Base-by-base conservation (phyloP, 2,329 filamentous ascomycete species). In the Zymoseptoria ardabiliae region DNA sequence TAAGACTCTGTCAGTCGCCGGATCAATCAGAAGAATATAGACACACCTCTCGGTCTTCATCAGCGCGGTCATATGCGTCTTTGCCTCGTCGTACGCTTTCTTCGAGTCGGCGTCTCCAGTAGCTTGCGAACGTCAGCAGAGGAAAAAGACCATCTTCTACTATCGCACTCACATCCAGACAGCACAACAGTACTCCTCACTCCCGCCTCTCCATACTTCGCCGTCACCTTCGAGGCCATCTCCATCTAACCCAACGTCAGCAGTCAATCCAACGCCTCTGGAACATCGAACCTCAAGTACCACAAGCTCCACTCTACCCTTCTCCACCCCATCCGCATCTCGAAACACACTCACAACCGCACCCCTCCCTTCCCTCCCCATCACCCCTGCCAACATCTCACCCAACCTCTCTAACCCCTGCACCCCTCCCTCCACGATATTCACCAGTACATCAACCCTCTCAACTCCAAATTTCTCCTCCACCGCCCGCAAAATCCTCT, bases 381-480 rank as follows among this genome's bases (percentile, higher is more conserved):
- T 66, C 2, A 61, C 60, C 10, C 50, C 30, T 20, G 50, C 57
- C 19, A 61, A 50, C 2, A 23, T 57, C 23, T 57, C 21, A 3
- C 41, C 58, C 55, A 66, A 49, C 9, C 25, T 48, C 9, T 30
- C 28, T n/a, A 58, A 25, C 9, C 53, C 60, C 17, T 51, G 22
- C 19, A 58, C 10, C 20, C 56, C 60, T 45, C 11, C 28, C 22
- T 53, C 57, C 9, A 63, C 53, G 10, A 65, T 50, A 55, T 62
- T 61, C 17, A 66, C 58, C 21, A 66, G 22, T 0, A 57, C 61
- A 58, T 65, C 65, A 10, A 66, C 48, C 21, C 59, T 61, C 17
- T 63, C 63, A 9, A 52, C 53, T 3, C 60, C 65, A 22, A 64
- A 65, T 22, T 65, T 65, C 55, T 65, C 63, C 25, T 60, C 57